Base-by-base conservation (phyloP, 257 asterid species). In the Echites panduratus region DNA sequence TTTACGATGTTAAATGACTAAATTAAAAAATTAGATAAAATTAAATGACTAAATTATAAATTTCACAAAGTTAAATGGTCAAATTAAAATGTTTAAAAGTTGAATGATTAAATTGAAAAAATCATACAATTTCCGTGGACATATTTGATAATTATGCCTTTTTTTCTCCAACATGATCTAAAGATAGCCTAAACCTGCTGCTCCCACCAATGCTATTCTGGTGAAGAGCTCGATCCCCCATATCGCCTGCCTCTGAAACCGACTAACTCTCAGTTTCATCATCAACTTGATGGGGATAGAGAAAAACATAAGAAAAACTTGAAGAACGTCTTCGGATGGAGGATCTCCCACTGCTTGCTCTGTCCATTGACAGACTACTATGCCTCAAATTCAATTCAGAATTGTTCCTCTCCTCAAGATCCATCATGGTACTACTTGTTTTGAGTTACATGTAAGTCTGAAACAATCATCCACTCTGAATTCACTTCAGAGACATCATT, bases 231-330 rank as follows among this genome's bases (percentile, higher is more conserved):
- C 97, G 70, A 43, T 88, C 96, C 32, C 99, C 98, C 14, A 91
- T 91, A 84, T 94, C 98, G 59, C 99, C 98, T 9, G 93, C 93
- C 82, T 89, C 98, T 0, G 99, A 94, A 22, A 86, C 95, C 2
- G 84, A 76, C 62, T 86, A 92, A 19, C 74, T 82, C 70, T 87
- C 97, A 32, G 4, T 17, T 8, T 72, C 81, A 72, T 77, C 89
- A 45, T 89, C 87, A 22, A 70, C 22, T 5, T 77, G 84, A 26
- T 26, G 78, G 7, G 81, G 59, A 29, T 32, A 3, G 38, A 3
- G 38, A 3, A 76, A 66, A 68, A 74, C 72, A 64, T 79, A 74
- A 19, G 87, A 78, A 56, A 68, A 72, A 53, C 79, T 75, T 20
- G 83, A 79, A 6, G 93, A 86, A 24, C 26, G 82, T 70, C 95